phyloP scores from a whole-genome alignment of 2,329 filamentous ascomycete genomes.

The Coleophoma cylindrospora region DNA sequence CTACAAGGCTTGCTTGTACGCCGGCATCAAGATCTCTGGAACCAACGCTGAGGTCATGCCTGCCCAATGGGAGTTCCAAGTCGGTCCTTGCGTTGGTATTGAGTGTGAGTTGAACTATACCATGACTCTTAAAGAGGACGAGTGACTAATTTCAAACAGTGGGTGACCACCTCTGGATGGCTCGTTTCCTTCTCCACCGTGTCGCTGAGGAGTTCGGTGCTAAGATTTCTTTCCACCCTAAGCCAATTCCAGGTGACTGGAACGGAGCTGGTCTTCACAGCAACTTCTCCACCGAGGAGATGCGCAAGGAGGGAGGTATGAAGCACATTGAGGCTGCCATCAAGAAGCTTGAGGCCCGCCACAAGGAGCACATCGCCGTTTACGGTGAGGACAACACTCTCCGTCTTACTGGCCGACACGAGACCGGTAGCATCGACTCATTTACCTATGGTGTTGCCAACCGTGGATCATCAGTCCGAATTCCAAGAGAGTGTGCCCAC shows the following conservation, averaged over 20 bases:
- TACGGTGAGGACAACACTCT: conserved; percentile 95
- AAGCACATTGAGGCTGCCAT: conserved; percentile 85
- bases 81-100: conserved; percentile 85
- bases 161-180: conserved; percentile 96
- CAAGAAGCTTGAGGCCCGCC: conserved; percentile 76
- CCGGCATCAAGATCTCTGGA: conserved; percentile 89
- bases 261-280: conserved; percentile 91
- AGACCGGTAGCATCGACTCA: conserved; percentile 89
- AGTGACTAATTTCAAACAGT: conserved; percentile 42
- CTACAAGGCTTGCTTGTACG: conserved; percentile 81
- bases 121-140: not conserved
- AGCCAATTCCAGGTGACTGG: conserved; percentile 94
- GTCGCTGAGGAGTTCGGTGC: conserved; percentile 95
- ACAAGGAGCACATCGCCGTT: conserved; percentile 82
- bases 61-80: conserved; percentile 97
- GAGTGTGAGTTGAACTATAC: conserved; percentile 51
- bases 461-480: conserved; percentile 90
- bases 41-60: conserved; percentile 99
- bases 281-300: conserved; percentile 89
- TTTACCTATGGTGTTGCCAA: conserved; percentile 95
- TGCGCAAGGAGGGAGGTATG: conserved; percentile 89
- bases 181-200: conserved; percentile 82
- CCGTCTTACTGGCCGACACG: conserved; percentile 87
- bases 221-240: conserved; percentile 92
- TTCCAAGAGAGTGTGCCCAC: conserved; percentile 77